Percentiles rank a stretch among this genome's conserved stretches.
Conservation (phyloP, 106 monocot species). For the Ottelia alismoides region DNA sequence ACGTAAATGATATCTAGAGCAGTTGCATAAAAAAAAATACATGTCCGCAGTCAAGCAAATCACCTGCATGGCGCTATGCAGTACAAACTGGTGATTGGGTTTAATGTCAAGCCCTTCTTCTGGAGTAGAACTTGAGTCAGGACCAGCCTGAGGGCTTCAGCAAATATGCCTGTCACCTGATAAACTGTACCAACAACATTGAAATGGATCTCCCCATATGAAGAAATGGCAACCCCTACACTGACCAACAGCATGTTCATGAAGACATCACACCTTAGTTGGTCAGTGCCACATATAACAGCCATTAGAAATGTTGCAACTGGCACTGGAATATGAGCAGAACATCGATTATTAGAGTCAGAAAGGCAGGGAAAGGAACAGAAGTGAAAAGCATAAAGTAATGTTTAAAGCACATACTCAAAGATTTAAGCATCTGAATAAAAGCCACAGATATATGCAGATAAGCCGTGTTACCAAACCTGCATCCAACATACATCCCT, state of each 20-base stretch:
- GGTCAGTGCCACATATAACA: constrained; percentile 91
- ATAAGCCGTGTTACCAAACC: constrained; percentile 98
- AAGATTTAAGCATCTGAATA: constrained; percentile 95
- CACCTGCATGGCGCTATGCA: constrained; percentile 99
- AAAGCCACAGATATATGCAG: constrained; percentile 88
- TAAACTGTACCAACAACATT: constrained; percentile 86
- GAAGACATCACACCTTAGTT: constrained; percentile 72
- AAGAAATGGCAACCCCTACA: constrained; percentile 88
- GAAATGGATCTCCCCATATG: constrained; percentile 97
- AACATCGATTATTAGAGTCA: no score
- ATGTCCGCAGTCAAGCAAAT: no score
- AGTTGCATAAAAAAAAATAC: no score
- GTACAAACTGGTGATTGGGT: constrained; percentile 92
- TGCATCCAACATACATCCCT: no score
- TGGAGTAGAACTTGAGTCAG: constrained; percentile 94
- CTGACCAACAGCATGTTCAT: constrained; percentile 94
- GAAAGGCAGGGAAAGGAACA: no score
- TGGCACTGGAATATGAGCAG: constrained; percentile 95
- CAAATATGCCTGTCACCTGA: constrained; percentile 92
- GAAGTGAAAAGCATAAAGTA: neutral
- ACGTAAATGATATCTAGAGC: no score
- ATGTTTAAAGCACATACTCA: constrained; percentile 40
- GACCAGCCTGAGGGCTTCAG: constrained; percentile 96
- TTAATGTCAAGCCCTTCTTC: constrained; percentile 82
- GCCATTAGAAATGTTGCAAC: constrained; percentile 95